These are phyloP conservation scores for Mycena vitilis DNA, from an alignment of 768 basidiomycete species.

Conservation along the genomic window DNA sequence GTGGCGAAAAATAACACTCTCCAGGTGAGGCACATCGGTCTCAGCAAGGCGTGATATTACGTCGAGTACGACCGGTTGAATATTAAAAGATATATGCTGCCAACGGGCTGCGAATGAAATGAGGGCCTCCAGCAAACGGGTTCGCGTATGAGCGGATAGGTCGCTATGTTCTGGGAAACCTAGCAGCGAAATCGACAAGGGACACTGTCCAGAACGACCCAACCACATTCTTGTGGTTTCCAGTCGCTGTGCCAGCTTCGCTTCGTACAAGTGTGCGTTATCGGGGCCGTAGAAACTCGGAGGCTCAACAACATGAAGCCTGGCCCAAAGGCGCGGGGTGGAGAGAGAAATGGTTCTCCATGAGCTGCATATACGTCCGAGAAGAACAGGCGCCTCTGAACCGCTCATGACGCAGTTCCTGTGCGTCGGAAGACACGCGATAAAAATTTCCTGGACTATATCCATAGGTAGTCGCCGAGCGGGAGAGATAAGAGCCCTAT, in stretches of 20 bases:
- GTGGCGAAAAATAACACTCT: neutral
- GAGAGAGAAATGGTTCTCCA: constrained; percentile 2
- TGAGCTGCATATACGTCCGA: neutral
- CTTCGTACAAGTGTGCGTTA: neutral
- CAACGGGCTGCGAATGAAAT: neutral
- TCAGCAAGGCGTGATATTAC: neutral
- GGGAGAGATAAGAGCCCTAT: neutral
- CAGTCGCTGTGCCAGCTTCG: neutral
- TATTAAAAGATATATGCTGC: neutral
- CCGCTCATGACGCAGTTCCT: constrained; percentile 5
- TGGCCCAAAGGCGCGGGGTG: neutral
- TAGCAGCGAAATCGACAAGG: constrained; percentile 2
- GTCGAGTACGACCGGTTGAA: neutral
- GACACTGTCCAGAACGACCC: constrained; percentile 1
- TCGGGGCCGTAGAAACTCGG: neutral
- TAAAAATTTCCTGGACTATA: neutral
- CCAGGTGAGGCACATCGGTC: neutral
- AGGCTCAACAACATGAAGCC: neutral
- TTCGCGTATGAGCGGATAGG: neutral
- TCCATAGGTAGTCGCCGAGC: neutral
- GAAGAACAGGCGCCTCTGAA: neutral
- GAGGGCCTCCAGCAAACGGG: neutral
- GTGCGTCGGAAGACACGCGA: neutral
- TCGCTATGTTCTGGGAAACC: too few species aligned
- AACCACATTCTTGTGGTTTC: neutral